Evolutionary conservation across 2,329 filamentous ascomycete genomes (phyloP), one percentile per base, ranked within the genome.

Genomic region (Furcasterigmium sp.): DNA sequence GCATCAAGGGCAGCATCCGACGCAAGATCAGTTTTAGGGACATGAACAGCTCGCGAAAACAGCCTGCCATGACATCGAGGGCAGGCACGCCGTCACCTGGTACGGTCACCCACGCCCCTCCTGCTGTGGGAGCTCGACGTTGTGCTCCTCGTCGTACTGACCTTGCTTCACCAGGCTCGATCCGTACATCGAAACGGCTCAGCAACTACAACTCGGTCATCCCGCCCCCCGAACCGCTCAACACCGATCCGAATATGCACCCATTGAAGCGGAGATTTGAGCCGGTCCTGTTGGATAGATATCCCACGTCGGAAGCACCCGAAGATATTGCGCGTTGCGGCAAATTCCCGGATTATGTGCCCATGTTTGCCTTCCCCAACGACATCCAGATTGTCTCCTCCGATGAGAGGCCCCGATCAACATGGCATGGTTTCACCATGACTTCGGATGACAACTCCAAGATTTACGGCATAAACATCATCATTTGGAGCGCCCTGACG

Each of bases 201-300:
- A 97, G 91, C 64, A 95, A 95, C 61, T 98, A 98, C 67, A 97
- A 97, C 63, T 96, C 93, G 1, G 93, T 98, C 41, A 97, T 98
- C 42, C 93, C 93, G 13, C 83, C 82, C 3, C 93, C 93, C 11
- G 89, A 97, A 62, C 91, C 91, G 9, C 80, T 97, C 50, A 88
- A 94, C 45, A 80, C 84, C 41, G 87, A 91, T 46, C 89, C 91
- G 15, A 82, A 94, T 51, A 96, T 96, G 89, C 93, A 98, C 63
- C 93, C 93, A 19, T 73, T 98, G 47, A 91, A 93, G 67, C 82
- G 91, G 49, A 84, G 87, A 46, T 97, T 97, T 61, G 93, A 98
- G 62, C 93, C 93, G 8, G 91, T 95, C n/a, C 72, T 98, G 18
- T 79, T 98, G 23, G 93, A 98, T 63, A 80, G 91, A 62, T 97